Percentiles rank a stretch among this genome's conserved stretches.
phyloP scores from a whole-genome alignment of 495 filamentous ascomycete genomes.

The Tuber borchii region DNA sequence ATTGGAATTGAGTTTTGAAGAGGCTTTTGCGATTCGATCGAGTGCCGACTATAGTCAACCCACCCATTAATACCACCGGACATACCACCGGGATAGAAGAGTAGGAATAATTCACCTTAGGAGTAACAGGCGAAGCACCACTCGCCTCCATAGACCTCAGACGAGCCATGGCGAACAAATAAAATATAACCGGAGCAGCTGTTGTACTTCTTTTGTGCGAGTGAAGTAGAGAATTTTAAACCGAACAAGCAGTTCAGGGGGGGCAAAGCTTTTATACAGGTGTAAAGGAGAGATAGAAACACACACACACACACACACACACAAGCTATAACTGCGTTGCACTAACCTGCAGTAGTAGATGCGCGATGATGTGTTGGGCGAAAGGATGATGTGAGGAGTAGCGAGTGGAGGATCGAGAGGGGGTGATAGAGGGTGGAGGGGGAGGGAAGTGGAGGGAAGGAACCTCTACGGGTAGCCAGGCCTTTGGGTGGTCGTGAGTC shows the following conservation, averaged over 20 bases:
- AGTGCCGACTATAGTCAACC: constrained; percentile 13
- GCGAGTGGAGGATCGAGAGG: neutral
- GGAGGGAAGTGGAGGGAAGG: neutral
- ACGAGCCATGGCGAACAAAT: neutral
- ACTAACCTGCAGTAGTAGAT: neutral
- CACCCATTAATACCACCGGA: neutral
- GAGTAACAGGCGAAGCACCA: neutral
- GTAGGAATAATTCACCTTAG: neutral
- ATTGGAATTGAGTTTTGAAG: constrained; percentile 27
- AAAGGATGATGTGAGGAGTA: neutral
- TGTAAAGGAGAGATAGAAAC: neutral
- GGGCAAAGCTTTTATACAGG: neutral
- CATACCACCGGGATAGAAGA: neutral
- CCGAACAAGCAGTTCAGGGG: neutral
- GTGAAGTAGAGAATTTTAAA: neutral
- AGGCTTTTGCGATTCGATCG: constrained; percentile 22
- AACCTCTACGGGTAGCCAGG: neutral
- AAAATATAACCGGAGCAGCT: neutral
- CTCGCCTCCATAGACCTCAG: neutral
- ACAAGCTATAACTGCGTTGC: neutral
- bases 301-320: neutral
- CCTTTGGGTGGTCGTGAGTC: neutral
- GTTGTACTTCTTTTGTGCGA: neutral
- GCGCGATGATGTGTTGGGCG: neutral
- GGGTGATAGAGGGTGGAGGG: neutral